Percentiles rank a stretch among this genome's conserved stretches.
Conservation (phyloP, 2,329 filamentous ascomycete genomes). For the Septoria linicola region DNA sequence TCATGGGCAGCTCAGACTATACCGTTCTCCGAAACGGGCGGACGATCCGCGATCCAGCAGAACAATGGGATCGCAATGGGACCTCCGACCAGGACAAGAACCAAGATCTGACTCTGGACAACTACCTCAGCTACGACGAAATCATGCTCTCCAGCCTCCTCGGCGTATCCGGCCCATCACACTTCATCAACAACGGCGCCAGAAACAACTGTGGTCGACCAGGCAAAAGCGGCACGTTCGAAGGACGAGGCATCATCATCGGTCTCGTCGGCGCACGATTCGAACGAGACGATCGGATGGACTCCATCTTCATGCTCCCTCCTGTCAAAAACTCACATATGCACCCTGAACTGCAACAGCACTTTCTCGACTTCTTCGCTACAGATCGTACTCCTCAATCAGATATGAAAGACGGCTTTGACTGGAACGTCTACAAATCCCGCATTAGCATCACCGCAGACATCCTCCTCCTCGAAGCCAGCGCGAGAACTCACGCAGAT, state of each 20-base stretch:
- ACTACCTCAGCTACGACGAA: conserved; percentile 39
- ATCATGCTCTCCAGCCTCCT: conserved; percentile 37
- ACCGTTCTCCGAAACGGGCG: conserved; percentile 34
- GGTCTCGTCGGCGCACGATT: conserved; percentile 38
- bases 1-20: conserved; percentile 30
- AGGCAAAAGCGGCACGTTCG: conserved; percentile 20
- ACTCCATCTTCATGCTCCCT: conserved; percentile 30
- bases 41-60: background rate
- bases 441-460: conserved; percentile 35
- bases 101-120: conserved; percentile 22
- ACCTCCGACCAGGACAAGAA: conserved; percentile 27
- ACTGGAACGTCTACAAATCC: conserved; percentile 30
- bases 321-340: conserved; percentile 16
- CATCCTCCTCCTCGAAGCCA: conserved; percentile 35
- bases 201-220: conserved; percentile 27
- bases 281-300: conserved; percentile 35
- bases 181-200: conserved; percentile 36
- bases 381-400: conserved; percentile 4
- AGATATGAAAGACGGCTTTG: conserved; percentile 14
- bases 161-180: conserved; percentile 33
- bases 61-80: conserved; percentile 35
- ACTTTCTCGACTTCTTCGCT: conserved; percentile 29
- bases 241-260: conserved; percentile 34
- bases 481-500: conserved; percentile 25
- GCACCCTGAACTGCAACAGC: conserved; percentile 23